These are phyloP conservation scores for Musa beccarii DNA, from an alignment of 176 grass and related monocot species.

Conservation along the genomic window DNA sequence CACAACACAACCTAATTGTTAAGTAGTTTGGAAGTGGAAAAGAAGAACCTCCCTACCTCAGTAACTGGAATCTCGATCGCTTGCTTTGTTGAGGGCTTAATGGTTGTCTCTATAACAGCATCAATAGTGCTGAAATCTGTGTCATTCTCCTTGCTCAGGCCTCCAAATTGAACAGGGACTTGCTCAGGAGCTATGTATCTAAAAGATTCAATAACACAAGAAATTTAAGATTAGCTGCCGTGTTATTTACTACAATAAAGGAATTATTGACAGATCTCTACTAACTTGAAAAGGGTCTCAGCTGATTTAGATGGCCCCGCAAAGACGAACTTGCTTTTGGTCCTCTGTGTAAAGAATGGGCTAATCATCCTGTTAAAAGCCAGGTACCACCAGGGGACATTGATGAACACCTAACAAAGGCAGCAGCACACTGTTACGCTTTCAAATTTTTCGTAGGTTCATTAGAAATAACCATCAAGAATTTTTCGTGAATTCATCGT, in stretches of 20 bases:
- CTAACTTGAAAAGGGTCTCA: slow-evolving; percentile 22
- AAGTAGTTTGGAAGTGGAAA: background rate
- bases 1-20: no score
- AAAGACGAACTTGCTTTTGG: slow-evolving; percentile 23
- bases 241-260: background rate
- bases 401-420: slow-evolving; percentile 16
- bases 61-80: slow-evolving; percentile 8
- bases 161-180: slow-evolving; percentile 18
- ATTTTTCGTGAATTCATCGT: no score
- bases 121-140: slow-evolving; percentile 15
- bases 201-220: background rate
- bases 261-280: background rate
- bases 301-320: slow-evolving; percentile 9
- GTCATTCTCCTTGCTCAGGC: slow-evolving; percentile 17
- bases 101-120: slow-evolving; percentile 9
- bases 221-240: background rate
- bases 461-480: no score
- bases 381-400: slow-evolving; percentile 22
- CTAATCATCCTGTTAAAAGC: slow-evolving; percentile 14
- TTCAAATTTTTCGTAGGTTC: no score
- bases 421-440: background rate
- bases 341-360: slow-evolving; percentile 23
- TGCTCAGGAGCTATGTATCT: slow-evolving; percentile 22
- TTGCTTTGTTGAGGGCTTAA: slow-evolving; percentile 8
- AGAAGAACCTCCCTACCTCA: background rate